Evolutionary conservation across 1,139 yeast species (phyloP).

Genomic region (Candida pseudocylindracea): DNA sequence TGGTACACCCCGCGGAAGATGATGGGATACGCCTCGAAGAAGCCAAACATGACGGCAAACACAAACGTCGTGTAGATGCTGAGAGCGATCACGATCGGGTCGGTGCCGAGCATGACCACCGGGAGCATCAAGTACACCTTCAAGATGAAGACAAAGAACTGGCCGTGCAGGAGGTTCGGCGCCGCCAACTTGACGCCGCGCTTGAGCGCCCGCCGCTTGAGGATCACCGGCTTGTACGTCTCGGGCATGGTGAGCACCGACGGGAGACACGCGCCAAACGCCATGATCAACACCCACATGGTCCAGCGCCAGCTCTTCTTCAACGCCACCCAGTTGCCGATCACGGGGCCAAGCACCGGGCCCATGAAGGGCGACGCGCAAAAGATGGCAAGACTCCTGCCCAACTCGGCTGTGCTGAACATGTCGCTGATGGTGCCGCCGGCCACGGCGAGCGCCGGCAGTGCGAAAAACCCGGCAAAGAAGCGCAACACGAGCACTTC

Average conservation of each 20-base stretch:
- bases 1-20: slow-evolving; percentile 40
- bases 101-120: slow-evolving; percentile 36
- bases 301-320: slow-evolving; percentile 49
- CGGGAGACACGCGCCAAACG: slow-evolving; percentile 42
- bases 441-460: slow-evolving; percentile 74
- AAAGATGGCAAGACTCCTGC: slow-evolving; percentile 27
- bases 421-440: slow-evolving; percentile 24
- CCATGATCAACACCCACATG: slow-evolving; percentile 55
- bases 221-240: slow-evolving; percentile 41
- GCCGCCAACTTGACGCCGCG: slow-evolving; percentile 25
- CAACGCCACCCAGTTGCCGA: slow-evolving; percentile 62
- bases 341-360: slow-evolving; percentile 64
- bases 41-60: slow-evolving; percentile 56
- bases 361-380: slow-evolving; percentile 57
- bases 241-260: slow-evolving; percentile 40
- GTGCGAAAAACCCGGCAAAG: slow-evolving; percentile 58
- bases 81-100: slow-evolving; percentile 48
- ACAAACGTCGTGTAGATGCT: slow-evolving; percentile 48
- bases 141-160: no score
- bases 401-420: slow-evolving; percentile 13
- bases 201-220: slow-evolving; percentile 31
- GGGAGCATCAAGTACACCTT: slow-evolving; percentile 33
- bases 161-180: slow-evolving; percentile 5
- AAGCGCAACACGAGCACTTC: slow-evolving; percentile 49
- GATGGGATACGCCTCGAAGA: slow-evolving; percentile 59